Conservation (phyloP, 169 alveolate species). For the Neospora caninum region DNA sequence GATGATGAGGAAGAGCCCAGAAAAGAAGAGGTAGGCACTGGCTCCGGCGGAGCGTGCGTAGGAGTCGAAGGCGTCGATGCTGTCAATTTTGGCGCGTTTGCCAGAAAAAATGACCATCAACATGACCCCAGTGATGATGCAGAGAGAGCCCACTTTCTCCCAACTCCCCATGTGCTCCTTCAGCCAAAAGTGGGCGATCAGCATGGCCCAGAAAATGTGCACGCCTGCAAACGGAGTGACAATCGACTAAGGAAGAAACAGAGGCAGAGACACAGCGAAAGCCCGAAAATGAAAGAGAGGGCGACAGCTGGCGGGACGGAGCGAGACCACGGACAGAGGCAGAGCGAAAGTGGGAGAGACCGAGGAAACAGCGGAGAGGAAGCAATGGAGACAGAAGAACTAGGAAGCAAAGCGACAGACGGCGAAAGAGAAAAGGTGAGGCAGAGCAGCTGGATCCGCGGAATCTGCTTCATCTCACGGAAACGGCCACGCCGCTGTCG, state of each 20-base stretch:
- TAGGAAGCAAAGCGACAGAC: no score
- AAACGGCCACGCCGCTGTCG: not conserved
- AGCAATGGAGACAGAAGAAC: no score
- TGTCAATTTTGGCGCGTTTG: not conserved
- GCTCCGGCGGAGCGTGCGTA: slow-evolving; percentile 28
- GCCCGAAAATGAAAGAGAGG: not conserved
- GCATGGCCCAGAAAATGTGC: slow-evolving; percentile 65
- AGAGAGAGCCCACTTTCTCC: slow-evolving; percentile 44
- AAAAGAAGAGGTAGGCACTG: slow-evolving; percentile 10
- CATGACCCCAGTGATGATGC: slow-evolving; percentile 49
- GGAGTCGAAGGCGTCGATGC: slow-evolving; percentile 32
- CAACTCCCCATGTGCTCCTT: slow-evolving; percentile 49
- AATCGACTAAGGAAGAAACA: slow-evolving; percentile 48
- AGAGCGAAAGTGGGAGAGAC: no score
- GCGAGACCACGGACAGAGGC: not conserved
- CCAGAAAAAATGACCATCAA: slow-evolving; percentile 49
- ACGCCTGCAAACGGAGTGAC: slow-evolving; percentile 70
- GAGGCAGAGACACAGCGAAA: not conserved
- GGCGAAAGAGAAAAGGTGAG: not conserved
- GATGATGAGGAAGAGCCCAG: not conserved
- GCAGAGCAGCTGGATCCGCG: not conserved
- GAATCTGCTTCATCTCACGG: not conserved
- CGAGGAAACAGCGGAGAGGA: no score
- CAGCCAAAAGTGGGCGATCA: slow-evolving; percentile 63
- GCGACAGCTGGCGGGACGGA: not conserved